Conservation (phyloP, 305 asterid species). For the Fraxinus sp. region DNA sequence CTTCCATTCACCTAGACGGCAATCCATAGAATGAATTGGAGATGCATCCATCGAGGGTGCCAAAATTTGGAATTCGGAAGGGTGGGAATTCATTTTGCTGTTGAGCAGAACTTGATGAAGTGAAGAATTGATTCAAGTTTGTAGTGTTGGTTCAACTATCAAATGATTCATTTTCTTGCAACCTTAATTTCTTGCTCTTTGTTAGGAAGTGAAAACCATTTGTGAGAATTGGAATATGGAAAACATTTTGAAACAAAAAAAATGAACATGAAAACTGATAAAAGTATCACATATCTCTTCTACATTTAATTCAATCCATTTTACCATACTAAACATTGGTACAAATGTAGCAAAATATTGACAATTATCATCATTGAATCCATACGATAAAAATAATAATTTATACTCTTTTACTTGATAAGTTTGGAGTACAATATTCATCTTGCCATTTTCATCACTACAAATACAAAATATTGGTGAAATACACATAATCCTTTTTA, state of each 20-base stretch:
- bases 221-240: not conserved
- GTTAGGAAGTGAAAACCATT: not conserved
- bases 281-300: not conserved
- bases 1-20: not conserved
- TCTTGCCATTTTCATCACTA: not conserved
- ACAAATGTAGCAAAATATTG: too few relatives aligned
- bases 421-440: too few relatives aligned
- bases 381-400: not conserved
- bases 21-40: not conserved
- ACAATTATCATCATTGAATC: not conserved
- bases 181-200: not conserved
- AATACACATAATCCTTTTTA: too few relatives aligned
- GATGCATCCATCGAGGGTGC: conserved; percentile 32
- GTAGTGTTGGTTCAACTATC: not conserved
- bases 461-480: not conserved
- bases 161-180: not conserved
- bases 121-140: not conserved
- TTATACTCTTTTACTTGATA: not conserved
- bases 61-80: not conserved
- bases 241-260: not conserved
- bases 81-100: not conserved
- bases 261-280: not conserved
- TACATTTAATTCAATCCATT: not conserved
- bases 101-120: not conserved
- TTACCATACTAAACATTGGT: not conserved